phyloP scores from a whole-genome alignment of 805 yeast genomes.

The Wilhelminamyces savonicus region DNA sequence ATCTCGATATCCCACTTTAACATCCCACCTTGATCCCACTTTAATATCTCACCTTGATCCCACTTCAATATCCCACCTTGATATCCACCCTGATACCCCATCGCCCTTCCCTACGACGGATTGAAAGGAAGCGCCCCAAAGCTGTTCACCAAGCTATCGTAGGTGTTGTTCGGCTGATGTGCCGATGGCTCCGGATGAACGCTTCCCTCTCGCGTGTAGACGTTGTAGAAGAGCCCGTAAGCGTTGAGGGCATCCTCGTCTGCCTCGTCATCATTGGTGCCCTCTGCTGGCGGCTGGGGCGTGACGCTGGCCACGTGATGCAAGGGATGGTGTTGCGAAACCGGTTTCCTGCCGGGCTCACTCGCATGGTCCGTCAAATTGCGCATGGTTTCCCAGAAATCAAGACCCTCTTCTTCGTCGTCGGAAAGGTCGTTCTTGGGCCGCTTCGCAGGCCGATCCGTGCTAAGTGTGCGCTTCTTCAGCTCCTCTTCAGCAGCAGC shows the following conservation, averaged over 20 bases:
- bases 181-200: conserved; percentile 4
- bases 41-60: too few relatives aligned
- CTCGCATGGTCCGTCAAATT: conserved; percentile 36
- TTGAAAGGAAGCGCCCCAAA: conserved; percentile 39
- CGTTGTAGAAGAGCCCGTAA: conserved; percentile 34
- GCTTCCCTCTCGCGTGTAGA: conserved; percentile 29
- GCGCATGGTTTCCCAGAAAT: conserved; percentile 68
- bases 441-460: conserved; percentile 1
- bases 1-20: too few relatives aligned
- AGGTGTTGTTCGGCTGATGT: conserved; percentile 7
- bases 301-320: conserved; percentile 22
- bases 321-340: conserved; percentile 50
- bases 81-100: too few relatives aligned
- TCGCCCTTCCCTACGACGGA: conserved; percentile 21
- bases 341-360: conserved; percentile 25
- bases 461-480: conserved; percentile 5
- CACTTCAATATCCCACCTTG: too few relatives aligned
- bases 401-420: conserved; percentile 56
- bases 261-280: conserved; percentile 18
- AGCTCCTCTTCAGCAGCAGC: conserved; percentile 24
- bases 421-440: conserved; percentile 15
- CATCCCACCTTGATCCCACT: too few relatives aligned
- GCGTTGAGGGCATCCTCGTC: conserved; percentile 29
- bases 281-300: conserved; percentile 9
- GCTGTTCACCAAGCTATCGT: conserved; percentile 27